phyloP scores from a whole-genome alignment of 2,329 filamentous ascomycete genomes.

The Pseudogymnoascus sp. region DNA sequence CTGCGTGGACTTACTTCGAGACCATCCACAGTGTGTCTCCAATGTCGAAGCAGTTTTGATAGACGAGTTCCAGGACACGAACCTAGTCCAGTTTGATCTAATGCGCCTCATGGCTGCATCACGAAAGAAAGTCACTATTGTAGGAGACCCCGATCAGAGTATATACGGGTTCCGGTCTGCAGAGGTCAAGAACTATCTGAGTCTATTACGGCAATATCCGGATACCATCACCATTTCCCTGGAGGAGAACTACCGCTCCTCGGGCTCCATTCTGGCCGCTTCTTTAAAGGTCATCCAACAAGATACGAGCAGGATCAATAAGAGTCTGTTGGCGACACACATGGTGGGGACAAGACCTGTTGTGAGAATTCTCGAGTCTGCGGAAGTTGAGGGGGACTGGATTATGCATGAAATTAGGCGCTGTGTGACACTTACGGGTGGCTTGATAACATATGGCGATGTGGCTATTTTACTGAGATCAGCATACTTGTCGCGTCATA shows the following conservation, averaged over 20 bases:
- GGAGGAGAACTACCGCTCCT: constrained; percentile 92
- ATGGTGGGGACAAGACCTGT: constrained; percentile 71
- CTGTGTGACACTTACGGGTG: constrained; percentile 59
- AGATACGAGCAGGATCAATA: constrained; percentile 70
- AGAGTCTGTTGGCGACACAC: constrained; percentile 72
- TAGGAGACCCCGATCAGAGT: constrained; percentile 94
- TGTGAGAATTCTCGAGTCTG: constrained; percentile 61
- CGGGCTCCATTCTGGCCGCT: constrained; percentile 69
- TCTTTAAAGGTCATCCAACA: constrained; percentile 86
- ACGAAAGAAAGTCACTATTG: constrained; percentile 74
- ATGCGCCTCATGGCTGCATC: constrained; percentile 78
- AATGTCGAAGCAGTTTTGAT: constrained; percentile 89
- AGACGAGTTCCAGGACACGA: constrained; percentile 97
- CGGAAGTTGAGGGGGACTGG: constrained; percentile 74
- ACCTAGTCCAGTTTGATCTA: constrained; percentile 86
- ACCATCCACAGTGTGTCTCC: constrained; percentile 69
- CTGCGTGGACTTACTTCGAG: constrained; percentile 68
- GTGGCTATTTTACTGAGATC: constrained; percentile 83
- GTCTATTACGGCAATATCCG: constrained; percentile 67
- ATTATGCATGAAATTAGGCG: constrained; percentile 76
- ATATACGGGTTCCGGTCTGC: constrained; percentile 95
- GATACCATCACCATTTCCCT: constrained; percentile 74
- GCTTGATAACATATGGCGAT: constrained; percentile 64
- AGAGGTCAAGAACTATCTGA: constrained; percentile 77
- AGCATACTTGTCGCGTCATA: constrained; percentile 70